Base-by-base conservation (phyloP, 192 early-diverging fungal genomes). In the Linnemannia zychae region DNA sequence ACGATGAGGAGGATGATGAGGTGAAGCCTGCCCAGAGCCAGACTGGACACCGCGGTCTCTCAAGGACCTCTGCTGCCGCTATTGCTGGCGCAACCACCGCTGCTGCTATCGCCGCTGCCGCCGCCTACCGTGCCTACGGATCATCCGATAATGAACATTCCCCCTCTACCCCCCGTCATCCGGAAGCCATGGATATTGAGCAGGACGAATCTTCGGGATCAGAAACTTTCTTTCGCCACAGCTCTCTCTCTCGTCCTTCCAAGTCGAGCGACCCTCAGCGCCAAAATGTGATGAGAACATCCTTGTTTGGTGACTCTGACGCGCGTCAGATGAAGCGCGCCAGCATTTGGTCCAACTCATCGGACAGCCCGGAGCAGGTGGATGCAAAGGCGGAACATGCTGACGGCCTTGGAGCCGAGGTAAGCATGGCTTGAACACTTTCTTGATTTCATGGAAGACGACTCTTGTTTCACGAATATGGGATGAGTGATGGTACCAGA, bases 1-100 rank as follows among this genome's bases (percentile, higher is more conserved):
- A 94, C 57, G 93, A 93, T 33, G 90, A 93, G 31, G 92, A 92
- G 28, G 88, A 92, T 24, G 94, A 93, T 13, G 91, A 93, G 13
- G 87, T 79, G 12, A 87, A 85, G 18, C 86, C 84, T 12, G 88
- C 77, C 15, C 79, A 46, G n/a, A n/a, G 7, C n/a, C 13, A 38
- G 22, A 36, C 36, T 3, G 49, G 37, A 22, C 67, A 20, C 40
- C 9, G 22, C 20, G 37, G 67, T n/a, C 67, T 69, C 67, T 69
- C 57, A 28, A 63, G 28, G 20, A 33, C 70, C 5, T 16, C 44
- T 34, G 49, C 34, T 48, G 48, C 48, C 48, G 49, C 71, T 6
- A n/a, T 49, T 28, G 34, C 71, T 49, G 33, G 47, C 28, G 33
- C 44, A 1, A 33, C 71, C 48, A 20, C 57, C 6, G 57, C 57